Evolutionary conservation across 1,139 yeast species (phyloP).

Genomic region (Kodamaea sp.): DNA sequence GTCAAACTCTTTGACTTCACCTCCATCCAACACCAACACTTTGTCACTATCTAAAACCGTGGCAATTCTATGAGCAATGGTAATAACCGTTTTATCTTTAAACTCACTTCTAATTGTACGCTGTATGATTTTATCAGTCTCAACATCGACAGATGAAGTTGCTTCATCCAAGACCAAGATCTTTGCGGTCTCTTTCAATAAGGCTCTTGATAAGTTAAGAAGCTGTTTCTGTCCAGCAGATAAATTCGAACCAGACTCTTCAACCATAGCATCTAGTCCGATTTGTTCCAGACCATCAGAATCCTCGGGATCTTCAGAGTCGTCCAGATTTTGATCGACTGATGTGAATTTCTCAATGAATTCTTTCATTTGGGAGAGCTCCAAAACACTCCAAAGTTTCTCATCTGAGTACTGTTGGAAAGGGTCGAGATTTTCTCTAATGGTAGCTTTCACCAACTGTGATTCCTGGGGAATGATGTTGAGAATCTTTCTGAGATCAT

Average conservation of each 20-base stretch:
- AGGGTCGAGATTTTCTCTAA: slow-evolving; percentile 41
- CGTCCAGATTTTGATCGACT: slow-evolving; percentile 17
- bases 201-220: slow-evolving; percentile 24
- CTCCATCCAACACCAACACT: slow-evolving; percentile 23
- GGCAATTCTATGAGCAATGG: slow-evolving; percentile 26
- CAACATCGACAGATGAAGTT: slow-evolving; percentile 26
- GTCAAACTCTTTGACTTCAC: slow-evolving; percentile 22
- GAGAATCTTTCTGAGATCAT: slow-evolving; percentile 34
- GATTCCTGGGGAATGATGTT: slow-evolving; percentile 45
- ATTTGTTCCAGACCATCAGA: slow-evolving; percentile 6
- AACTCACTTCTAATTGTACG: slow-evolving; percentile 22
- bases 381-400: slow-evolving; percentile 35
- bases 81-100: slow-evolving; percentile 22
- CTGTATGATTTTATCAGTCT: slow-evolving; percentile 25
- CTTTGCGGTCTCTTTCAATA: slow-evolving; percentile 18
- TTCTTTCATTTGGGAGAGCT: slow-evolving; percentile 33
- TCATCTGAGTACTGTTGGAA: slow-evolving; percentile 30
- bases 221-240: slow-evolving; percentile 26
- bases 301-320: slow-evolving; percentile 14
- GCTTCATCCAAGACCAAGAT: slow-evolving; percentile 26
- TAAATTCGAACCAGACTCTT: slow-evolving; percentile 23
- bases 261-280: slow-evolving; percentile 21
- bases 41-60: slow-evolving; percentile 25
- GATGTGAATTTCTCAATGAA: slow-evolving; percentile 29
- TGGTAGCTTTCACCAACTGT: slow-evolving; percentile 36